Evolutionary conservation across 139 green algal genomes (phyloP).

Genomic region (Penium margaritaceum): DNA sequence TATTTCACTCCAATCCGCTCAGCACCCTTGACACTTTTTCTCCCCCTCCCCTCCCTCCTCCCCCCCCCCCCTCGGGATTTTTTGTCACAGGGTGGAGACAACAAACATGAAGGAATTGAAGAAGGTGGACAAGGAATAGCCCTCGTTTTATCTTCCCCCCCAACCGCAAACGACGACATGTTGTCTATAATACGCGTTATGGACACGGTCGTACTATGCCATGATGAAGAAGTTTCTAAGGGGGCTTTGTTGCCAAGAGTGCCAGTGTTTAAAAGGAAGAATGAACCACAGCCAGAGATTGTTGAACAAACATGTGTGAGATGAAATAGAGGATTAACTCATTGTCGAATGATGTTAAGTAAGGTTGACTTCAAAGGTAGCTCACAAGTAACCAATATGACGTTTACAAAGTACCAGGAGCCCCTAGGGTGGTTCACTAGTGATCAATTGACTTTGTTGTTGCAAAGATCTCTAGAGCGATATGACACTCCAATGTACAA

Average conservation of each 20-base stretch:
- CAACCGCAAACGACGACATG: neutral
- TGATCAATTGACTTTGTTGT: neutral
- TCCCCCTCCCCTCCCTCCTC: neutral
- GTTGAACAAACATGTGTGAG: neutral
- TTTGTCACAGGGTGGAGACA: slow-evolving; percentile 37
- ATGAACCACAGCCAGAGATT: neutral
- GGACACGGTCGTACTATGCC: neutral
- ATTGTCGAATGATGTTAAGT: neutral
- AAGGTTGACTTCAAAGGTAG: neutral
- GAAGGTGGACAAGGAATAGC: slow-evolving; percentile 27
- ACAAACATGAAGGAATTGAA: slow-evolving; percentile 48
- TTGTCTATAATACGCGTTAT: neutral
- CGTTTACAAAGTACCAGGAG: neutral
- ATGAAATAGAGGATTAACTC: neutral
- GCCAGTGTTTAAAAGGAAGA: too few species aligned
- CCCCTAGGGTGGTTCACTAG: neutral
- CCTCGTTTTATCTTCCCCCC: neutral
- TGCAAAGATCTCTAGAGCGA: neutral
- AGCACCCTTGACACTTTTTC: neutral
- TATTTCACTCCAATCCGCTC: too few species aligned
- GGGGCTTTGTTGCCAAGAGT: too few species aligned
- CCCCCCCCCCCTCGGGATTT: neutral
- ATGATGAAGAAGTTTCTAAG: neutral
- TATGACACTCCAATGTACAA: neutral
- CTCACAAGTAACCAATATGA: neutral